Conservation (phyloP, 345 rosid species). For the Pistacia atlantica region DNA sequence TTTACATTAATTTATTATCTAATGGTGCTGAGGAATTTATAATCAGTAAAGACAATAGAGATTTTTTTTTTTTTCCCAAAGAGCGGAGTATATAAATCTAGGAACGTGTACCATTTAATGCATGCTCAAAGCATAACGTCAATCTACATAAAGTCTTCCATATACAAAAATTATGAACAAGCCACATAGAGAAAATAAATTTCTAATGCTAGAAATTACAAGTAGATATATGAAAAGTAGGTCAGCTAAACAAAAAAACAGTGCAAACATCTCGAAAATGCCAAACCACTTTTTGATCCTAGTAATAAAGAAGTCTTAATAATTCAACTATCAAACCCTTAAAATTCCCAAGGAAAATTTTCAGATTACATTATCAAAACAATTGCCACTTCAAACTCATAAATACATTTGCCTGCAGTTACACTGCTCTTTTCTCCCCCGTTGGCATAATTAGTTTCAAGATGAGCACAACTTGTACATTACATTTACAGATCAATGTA, state of each 20-base stretch:
- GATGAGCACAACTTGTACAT: too few species aligned
- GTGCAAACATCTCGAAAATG: not conserved
- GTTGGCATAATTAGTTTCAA: too few species aligned
- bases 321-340: conserved; percentile 4
- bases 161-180: not conserved
- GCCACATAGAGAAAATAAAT: not conserved
- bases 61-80: not conserved
- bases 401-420: not conserved
- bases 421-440: not conserved
- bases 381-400: not conserved
- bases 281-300: not conserved
- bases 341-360: too few species aligned
- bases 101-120: not conserved
- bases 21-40: not conserved
- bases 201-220: not conserved
- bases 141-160: not conserved
- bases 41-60: not conserved
- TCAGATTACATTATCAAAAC: not conserved
- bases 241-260: not conserved
- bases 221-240: not conserved
- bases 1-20: not conserved
- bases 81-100: too few species aligned
- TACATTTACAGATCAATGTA: too few species aligned
- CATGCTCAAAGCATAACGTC: not conserved
- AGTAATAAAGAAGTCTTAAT: not conserved